These are phyloP conservation scores for Tilletia indica DNA, from an alignment of 1,284 basidiomycete genomes.

Conservation along the genomic window DNA sequence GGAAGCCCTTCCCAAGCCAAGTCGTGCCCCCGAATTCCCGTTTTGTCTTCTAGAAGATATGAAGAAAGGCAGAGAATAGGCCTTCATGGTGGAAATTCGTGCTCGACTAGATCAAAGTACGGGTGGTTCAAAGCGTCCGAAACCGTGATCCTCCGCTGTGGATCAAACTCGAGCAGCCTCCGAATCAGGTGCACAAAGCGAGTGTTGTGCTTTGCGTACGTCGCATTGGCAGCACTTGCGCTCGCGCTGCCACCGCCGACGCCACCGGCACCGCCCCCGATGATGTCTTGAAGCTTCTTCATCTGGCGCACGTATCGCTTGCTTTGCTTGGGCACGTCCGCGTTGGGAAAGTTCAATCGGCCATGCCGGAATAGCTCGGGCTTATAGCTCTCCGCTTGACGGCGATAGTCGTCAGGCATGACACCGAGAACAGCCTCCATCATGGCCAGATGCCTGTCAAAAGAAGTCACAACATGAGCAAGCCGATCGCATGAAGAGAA, in stretches of 20 bases:
- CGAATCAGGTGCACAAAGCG: constrained; percentile 84
- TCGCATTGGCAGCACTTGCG: neutral
- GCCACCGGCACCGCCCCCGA: constrained; percentile 58
- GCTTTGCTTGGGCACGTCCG: constrained; percentile 80
- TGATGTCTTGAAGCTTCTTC: constrained; percentile 80
- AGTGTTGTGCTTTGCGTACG: constrained; percentile 61
- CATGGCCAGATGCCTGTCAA: constrained; percentile 80
- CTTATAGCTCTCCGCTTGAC: constrained; percentile 64
- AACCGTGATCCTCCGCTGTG: constrained; percentile 62
- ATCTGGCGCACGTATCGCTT: constrained; percentile 90
- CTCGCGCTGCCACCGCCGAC: neutral
- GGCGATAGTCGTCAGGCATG: constrained; percentile 78
- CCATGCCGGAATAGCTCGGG: constrained; percentile 87
- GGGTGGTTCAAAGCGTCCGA: constrained; percentile 50
- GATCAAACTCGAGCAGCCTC: constrained; percentile 86
- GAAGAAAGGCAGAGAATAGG: too few species aligned
- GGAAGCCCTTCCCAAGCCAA: too few species aligned
- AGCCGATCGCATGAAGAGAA: neutral
- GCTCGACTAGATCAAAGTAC: constrained; percentile 46
- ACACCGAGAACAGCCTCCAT: constrained; percentile 99
- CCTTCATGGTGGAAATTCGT: constrained; percentile 44
- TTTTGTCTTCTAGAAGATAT: too few species aligned
- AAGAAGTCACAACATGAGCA: neutral
- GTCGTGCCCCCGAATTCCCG: too few species aligned
- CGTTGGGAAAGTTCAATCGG: constrained; percentile 87